Evolutionary conservation across 2,329 filamentous ascomycete genomes (phyloP).

Genomic region (Trichoderma semiorbis): DNA sequence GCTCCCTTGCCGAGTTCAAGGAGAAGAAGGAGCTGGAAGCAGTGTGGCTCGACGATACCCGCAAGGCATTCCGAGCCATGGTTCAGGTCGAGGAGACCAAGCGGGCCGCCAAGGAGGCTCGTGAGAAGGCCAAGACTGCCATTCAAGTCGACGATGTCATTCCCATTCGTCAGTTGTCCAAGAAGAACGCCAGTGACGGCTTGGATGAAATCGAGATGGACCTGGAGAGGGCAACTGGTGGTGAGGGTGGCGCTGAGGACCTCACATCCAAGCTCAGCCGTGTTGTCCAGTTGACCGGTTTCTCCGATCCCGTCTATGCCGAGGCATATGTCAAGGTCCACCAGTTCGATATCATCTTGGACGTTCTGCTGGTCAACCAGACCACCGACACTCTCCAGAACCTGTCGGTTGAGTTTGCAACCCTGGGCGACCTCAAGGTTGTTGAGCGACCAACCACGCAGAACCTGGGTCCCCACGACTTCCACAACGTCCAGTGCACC

Average conservation of each 20-base stretch:
- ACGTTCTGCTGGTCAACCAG: constrained; percentile 95
- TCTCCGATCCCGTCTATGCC: constrained; percentile 97
- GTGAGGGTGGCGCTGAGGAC: constrained; percentile 78
- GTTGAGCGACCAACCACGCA: constrained; percentile 95
- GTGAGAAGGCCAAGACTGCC: constrained; percentile 88
- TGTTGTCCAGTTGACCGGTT: constrained; percentile 94
- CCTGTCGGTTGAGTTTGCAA: constrained; percentile 97
- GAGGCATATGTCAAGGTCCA: constrained; percentile 98
- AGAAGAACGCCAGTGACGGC: constrained; percentile 81
- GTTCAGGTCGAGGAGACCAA: constrained; percentile 98
- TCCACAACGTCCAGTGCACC: constrained; percentile 96
- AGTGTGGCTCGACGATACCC: constrained; percentile 90
- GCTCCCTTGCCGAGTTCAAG: constrained; percentile 84
- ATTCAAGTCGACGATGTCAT: constrained; percentile 96
- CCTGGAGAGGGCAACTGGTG: constrained; percentile 89
- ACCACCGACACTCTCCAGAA: constrained; percentile 96
- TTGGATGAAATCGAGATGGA: constrained; percentile 84
- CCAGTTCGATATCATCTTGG: constrained; percentile 96
- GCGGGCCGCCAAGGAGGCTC: constrained; percentile 88
- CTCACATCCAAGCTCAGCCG: constrained; percentile 90
- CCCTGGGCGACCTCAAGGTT: constrained; percentile 93
- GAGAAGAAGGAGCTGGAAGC: constrained; percentile 86
- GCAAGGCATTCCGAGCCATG: constrained; percentile 95
- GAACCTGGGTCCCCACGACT: constrained; percentile 91
- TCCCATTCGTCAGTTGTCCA: constrained; percentile 84